These are phyloP conservation scores for Rhodofomes roseus DNA, from an alignment of 1,284 basidiomycete species.

Conservation along the genomic window DNA sequence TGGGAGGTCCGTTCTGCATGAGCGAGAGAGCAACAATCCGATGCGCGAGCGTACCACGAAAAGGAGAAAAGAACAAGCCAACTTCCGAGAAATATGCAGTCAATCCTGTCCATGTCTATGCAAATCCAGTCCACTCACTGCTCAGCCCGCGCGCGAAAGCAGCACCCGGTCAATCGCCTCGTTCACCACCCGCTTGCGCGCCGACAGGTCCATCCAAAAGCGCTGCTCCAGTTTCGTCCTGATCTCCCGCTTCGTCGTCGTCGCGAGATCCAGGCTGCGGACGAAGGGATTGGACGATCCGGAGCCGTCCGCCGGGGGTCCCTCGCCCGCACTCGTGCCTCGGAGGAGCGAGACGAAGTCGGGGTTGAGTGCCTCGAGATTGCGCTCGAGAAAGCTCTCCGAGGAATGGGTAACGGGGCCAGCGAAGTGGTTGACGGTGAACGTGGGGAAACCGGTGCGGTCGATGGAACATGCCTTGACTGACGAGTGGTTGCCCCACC, in stretches of 20 bases:
- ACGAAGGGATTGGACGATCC: slow-evolving; percentile 91
- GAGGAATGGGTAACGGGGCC: slow-evolving; percentile 90
- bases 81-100: background rate
- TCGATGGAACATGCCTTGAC: slow-evolving; percentile 84
- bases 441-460: slow-evolving; percentile 79
- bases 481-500: slow-evolving; percentile 90
- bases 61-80: background rate
- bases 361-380: slow-evolving; percentile 87
- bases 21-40: background rate
- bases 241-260: slow-evolving; percentile 88
- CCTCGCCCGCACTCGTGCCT: slow-evolving; percentile 43
- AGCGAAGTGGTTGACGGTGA: slow-evolving; percentile 91
- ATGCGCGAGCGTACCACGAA: background rate
- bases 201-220: slow-evolving; percentile 69
- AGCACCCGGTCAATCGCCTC: slow-evolving; percentile 65
- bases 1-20: slow-evolving; percentile 1
- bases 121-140: background rate
- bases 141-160: slow-evolving; percentile 30
- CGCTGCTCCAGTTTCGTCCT: slow-evolving; percentile 76
- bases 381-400: slow-evolving; percentile 86
- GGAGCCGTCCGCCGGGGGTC: slow-evolving; percentile 53
- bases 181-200: slow-evolving; percentile 68
- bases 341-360: slow-evolving; percentile 90
- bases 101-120: background rate
- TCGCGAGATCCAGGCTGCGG: slow-evolving; percentile 83